A percentile compares a stretch with the other conserved stretches of the same genome.
Evolutionary conservation across 768 basidiomycete species (phyloP).

Genomic region (Tricholoma matsutake): DNA sequence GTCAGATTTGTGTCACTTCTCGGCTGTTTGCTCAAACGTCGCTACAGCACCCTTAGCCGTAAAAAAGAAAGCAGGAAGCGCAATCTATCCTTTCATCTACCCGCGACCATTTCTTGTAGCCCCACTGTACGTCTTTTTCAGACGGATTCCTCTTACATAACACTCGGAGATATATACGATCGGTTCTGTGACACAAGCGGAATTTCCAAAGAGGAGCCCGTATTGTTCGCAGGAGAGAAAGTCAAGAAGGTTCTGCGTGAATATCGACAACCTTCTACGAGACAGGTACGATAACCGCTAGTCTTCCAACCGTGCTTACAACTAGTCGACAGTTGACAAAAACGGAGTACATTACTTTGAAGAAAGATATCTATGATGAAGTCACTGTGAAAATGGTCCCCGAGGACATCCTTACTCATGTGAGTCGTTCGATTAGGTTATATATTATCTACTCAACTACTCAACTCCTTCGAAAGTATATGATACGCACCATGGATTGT

Average conservation of each 20-base stretch:
- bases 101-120: slow-evolving; percentile 80
- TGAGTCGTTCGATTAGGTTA: slow-evolving; percentile 34
- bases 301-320: slow-evolving; percentile 4
- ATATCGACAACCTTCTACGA: slow-evolving; percentile 45
- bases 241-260: slow-evolving; percentile 67
- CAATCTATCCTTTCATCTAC: slow-evolving; percentile 88
- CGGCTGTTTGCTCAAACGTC: not conserved
- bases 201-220: slow-evolving; percentile 83
- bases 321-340: slow-evolving; percentile 47
- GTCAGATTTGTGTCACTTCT: slow-evolving; percentile 38
- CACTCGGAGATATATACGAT: slow-evolving; percentile 92
- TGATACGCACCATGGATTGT: slow-evolving; percentile 80
- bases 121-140: slow-evolving; percentile 84
- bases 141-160: slow-evolving; percentile 87
- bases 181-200: slow-evolving; percentile 74
- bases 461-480: slow-evolving; percentile 56
- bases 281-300: slow-evolving; percentile 34
- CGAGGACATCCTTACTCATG: slow-evolving; percentile 80
- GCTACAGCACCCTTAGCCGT: slow-evolving; percentile 67
- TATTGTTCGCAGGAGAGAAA: slow-evolving; percentile 83
- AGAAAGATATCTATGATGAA: slow-evolving; percentile 88
- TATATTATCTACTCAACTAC: not conserved
- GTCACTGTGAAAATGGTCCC: slow-evolving; percentile 85
- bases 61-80: slow-evolving; percentile 94
- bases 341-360: slow-evolving; percentile 63